Conservation (phyloP, 2,329 filamentous ascomycete species). For the Cladorrhinum sp. region DNA sequence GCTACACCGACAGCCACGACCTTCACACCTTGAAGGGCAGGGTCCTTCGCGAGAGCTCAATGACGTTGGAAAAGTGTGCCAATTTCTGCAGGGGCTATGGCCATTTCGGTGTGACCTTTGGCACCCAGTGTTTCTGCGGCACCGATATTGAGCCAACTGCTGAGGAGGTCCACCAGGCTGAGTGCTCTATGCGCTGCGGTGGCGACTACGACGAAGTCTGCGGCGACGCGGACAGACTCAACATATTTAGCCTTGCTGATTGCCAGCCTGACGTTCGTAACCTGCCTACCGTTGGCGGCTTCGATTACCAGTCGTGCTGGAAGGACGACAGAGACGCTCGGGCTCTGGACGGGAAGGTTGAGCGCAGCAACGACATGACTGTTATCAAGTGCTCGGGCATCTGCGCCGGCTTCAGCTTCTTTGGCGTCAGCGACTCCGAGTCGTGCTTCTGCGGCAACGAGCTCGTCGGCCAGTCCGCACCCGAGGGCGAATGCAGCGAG, state of each 20-base stretch:
- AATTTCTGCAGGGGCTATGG: conserved; percentile 31
- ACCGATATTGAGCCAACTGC: conserved; percentile 14
- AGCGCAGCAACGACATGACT: conserved; percentile 45
- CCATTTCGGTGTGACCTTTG: conserved; percentile 39
- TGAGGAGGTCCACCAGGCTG: conserved; percentile 17
- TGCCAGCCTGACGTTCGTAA: conserved; percentile 10
- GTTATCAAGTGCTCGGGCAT: conserved; percentile 19
- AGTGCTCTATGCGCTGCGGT: conserved; percentile 26
- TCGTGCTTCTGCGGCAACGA: conserved; percentile 25
- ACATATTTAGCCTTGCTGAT: conserved; percentile 17
- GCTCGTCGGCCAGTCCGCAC: conserved; percentile 6
- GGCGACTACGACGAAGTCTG: conserved; percentile 26
- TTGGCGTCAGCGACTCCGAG: conserved; percentile 20
- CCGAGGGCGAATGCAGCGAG: conserved; percentile 26
- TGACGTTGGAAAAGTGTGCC: conserved; percentile 40
- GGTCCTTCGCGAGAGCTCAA: conserved; percentile 25
- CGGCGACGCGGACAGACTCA: conserved; percentile 26
- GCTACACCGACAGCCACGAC: conserved; percentile 21
- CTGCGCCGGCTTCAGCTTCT: conserved; percentile 18
- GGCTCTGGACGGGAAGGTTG: conserved; percentile 8
- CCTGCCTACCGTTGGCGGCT: conserved; percentile 5
- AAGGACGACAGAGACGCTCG: conserved; percentile 16
- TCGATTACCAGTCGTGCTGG: conserved; percentile 17
- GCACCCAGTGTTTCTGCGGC: conserved; percentile 36
- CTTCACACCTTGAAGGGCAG: conserved; percentile 15